phyloP scores from a whole-genome alignment of 345 rosid species.

The Salix brachista region DNA sequence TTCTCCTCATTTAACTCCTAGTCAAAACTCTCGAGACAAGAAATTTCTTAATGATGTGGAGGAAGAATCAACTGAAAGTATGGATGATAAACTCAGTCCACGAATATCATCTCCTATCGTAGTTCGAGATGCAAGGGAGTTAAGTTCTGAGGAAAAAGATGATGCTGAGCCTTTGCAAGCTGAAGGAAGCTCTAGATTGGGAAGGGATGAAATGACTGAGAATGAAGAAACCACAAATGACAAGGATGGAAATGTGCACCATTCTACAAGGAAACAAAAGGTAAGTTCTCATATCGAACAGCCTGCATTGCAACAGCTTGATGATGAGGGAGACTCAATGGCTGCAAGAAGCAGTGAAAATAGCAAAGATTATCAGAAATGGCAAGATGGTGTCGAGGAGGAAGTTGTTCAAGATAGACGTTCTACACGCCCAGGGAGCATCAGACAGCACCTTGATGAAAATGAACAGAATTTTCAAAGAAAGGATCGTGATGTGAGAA shows the following conservation, averaged over 20 bases:
- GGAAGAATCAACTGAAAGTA: conserved; percentile 59
- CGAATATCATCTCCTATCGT: conserved; percentile 39
- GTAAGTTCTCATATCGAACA: conserved; percentile 39
- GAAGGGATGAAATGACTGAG: conserved; percentile 36
- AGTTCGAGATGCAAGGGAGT: conserved; percentile 42
- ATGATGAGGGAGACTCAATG: conserved; percentile 65
- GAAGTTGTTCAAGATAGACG: conserved; percentile 72
- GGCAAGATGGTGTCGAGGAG: conserved; percentile 67
- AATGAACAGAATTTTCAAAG: conserved; percentile 48
- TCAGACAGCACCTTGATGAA: conserved; percentile 49
- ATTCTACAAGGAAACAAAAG: conserved; percentile 35
- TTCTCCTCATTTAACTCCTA: conserved; percentile 47
- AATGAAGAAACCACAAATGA: conserved; percentile 27
- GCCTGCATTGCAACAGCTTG: conserved; percentile 44
- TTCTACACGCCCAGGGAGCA: conserved; percentile 35
- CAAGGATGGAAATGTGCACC: conserved; percentile 25
- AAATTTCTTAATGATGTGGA: conserved; percentile 38
- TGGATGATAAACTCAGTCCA: conserved; percentile 45
- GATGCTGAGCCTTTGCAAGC: conserved; percentile 26
- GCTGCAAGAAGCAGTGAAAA: conserved; percentile 88
- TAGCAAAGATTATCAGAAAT: conserved; percentile 68
- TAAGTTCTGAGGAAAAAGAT: conserved; percentile 58
- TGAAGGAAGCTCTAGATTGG: conserved; percentile 50
- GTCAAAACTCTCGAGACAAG: conserved; percentile 39
- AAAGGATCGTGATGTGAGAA: conserved; percentile 57